A percentile compares a stretch with the other conserved stretches of the same genome.
Conservation (phyloP, 345 rosid species). For the Brassica napus region Da-Ae NC_063448.1:5349001-5349500, state of each 20-base stretch:
- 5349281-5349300: neutral
- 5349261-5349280: slow-evolving; percentile 12
- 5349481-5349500: neutral
- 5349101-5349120: slow-evolving; percentile 10
- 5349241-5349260: neutral
- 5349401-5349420: neutral
- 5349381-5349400: neutral
- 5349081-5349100: slow-evolving; percentile 28
- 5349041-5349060: neutral
- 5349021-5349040: slow-evolving; percentile 3
- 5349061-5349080: neutral
- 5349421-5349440: too few species aligned
- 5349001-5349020: neutral
- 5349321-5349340: neutral
- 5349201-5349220: slow-evolving; percentile 38
- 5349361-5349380: slow-evolving; percentile 4
- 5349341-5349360: neutral
- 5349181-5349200: neutral
- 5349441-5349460: neutral
- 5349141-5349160: neutral
- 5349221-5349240: slow-evolving; percentile 17
- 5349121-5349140: slow-evolving; percentile 6
- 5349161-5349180: neutral
- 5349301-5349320: neutral
- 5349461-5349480: neutral